Evolutionary conservation across 1,139 yeast species (phyloP), one percentile per base, ranked within the genome.

Genomic region (Pichia sp.): DNA sequence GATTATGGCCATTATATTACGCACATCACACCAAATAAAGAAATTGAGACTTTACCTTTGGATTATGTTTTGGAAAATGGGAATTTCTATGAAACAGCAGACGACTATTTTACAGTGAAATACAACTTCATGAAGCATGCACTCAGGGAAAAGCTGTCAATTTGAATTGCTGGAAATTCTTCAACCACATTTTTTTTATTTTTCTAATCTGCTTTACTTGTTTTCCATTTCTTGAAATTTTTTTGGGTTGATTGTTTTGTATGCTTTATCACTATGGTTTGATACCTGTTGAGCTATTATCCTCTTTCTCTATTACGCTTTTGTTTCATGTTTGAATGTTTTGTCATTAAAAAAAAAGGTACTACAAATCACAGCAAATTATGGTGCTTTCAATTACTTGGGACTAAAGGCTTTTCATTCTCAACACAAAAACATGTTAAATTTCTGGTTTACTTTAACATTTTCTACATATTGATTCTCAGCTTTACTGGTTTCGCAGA

Each of bases 1-100:
- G 85, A 85, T 62, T 76, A 81, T 54, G 97, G 96, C 19, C 77
- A 80, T 61, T 83, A 84, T 48, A 78, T 92, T 43, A 89, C 96
- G 42, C 90, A 90, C 64, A 84, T 92, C 55, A 87, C 95, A 11
- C 90, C 95, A 47, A 79, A 82, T 55, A 82, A 90, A 65, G 79
- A 80, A 54, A 83, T 89, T 56, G 85, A 84, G 68, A 85, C 95
- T 6, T 84, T 81, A 61, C 83, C 86, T 48, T 74, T 86, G 63
- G 76, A 80, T 19, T 79, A 81, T 60, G 78, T 85, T 23, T 70
- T 86, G 60, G 81, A 80, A 63, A 78, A 78, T 57, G 87, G 88
- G 7, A 79, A 80, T 64, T 84, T 86, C 68, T 85, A 85, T 54
- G 75, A 77, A 45, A 76, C 80, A 51, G 82, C 82, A 47, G 82